A percentile compares a stretch with the other conserved stretches of the same genome.
These are phyloP conservation scores for Glebionis coronaria DNA, from an alignment of 129 eudicot genomes.

Conservation along the genomic window DNA sequence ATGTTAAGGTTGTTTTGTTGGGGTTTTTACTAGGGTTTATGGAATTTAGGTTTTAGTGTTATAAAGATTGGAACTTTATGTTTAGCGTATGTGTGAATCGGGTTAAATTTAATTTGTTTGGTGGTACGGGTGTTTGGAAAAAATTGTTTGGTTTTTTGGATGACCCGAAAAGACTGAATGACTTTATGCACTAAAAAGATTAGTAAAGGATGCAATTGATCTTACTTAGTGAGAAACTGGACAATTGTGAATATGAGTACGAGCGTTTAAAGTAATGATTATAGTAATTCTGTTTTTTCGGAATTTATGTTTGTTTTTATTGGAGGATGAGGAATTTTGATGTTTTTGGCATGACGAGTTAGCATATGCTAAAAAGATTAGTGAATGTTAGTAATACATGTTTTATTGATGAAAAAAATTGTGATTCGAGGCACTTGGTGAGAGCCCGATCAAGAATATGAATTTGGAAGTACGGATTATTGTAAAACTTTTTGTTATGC, in stretches of 20 bases:
- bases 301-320: too few relatives aligned
- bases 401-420: too few relatives aligned
- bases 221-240: not conserved
- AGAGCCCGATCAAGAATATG: too few relatives aligned
- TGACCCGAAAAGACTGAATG: too few relatives aligned
- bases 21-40: constrained; percentile 19
- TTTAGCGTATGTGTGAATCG: constrained; percentile 13
- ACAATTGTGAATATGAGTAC: not conserved
- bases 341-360: too few relatives aligned
- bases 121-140: not conserved
- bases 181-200: too few relatives aligned
- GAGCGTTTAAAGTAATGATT: not conserved
- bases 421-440: too few relatives aligned
- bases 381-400: too few relatives aligned
- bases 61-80: constrained; percentile 15
- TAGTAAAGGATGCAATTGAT: not conserved
- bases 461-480: too few relatives aligned
- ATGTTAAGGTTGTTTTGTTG: not conserved
- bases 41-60: not conserved
- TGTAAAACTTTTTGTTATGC: too few relatives aligned
- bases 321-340: too few relatives aligned
- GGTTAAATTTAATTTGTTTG: not conserved
- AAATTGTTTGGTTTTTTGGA: not conserved
- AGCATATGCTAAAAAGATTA: too few relatives aligned
- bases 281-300: not conserved